Base-by-base conservation (phyloP, 2,329 filamentous ascomycete species). In the Diplodia mutila region DNA sequence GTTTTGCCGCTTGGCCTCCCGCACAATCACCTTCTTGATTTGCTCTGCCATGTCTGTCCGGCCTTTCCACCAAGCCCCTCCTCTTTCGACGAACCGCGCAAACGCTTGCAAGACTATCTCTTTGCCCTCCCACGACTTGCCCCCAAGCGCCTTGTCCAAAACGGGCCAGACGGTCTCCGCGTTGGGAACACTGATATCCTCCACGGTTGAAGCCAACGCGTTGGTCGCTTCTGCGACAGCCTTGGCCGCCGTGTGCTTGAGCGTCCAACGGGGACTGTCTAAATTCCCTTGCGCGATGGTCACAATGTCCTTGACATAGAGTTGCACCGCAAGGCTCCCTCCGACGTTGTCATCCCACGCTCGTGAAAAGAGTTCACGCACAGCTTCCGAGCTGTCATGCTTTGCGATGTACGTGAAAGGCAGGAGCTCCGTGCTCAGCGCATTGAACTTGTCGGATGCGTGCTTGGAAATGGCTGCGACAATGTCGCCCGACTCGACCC, bases 81-180 rank as follows among this genome's bases (percentile, higher is more conserved):
- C 87, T 70, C 89, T 87, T 73, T 87, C 85, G 0, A 91, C 88
- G 73, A 98, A 95, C 68, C 88, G 86, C 4, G 93, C 90, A 77
- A 95, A 93, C 6, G 91, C 90, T 52, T 89, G 85, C 2, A 98
- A 83, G 37, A 99, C 87, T 71, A 88, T 89, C 79, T 97, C 93
- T 76, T 99, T 99, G 25, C 93, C 93, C 0, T 91, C 86, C 84
- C 97, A 99, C 0, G 94, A 97, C 84, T 97, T 98, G 14, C 97
- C 88, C 2, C 88, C 87, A 49, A 98, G 80, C 1, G 92, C 89
- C 74, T 91, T 92, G 70, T 97, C 92, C 57, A 97, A 84, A 1
- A 90, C 86, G 0, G 92, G 92, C 94, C 94, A 99, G 25, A 97
- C 82, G 18, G 82, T 81, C 71, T 85, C 82, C 21, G 91, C 83